Evolutionary conservation across 2,329 filamentous ascomycete species (phyloP).

Genomic region (Trichophyton benhamiae): DNA sequence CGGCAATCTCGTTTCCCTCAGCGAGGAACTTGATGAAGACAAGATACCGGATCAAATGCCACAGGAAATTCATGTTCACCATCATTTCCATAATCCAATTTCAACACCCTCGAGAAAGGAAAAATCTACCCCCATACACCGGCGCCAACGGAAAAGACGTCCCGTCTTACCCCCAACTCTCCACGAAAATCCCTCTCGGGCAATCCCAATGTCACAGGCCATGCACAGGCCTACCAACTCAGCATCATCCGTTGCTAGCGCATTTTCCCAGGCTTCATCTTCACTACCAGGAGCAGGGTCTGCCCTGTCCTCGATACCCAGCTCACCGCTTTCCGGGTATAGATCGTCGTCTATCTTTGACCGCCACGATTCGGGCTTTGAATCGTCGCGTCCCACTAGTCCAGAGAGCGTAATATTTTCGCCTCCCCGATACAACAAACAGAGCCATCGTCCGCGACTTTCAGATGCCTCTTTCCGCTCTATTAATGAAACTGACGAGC

Average conservation of each 20-base stretch:
- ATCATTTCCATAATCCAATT: slow-evolving; percentile 71
- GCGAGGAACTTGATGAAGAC: slow-evolving; percentile 55
- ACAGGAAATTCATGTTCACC: slow-evolving; percentile 80
- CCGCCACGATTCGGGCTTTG: slow-evolving; percentile 48
- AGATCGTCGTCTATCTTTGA: slow-evolving; percentile 70
- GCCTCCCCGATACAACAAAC: slow-evolving; percentile 50
- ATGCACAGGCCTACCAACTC: slow-evolving; percentile 27
- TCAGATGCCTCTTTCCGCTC: slow-evolving; percentile 44
- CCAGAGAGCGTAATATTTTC: slow-evolving; percentile 59
- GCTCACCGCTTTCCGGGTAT: slow-evolving; percentile 65
- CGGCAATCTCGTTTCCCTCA: slow-evolving; percentile 39
- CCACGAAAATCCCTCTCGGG: slow-evolving; percentile 23
- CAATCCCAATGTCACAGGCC: slow-evolving; percentile 10
- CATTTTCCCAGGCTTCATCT: slow-evolving; percentile 21
- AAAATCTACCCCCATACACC: slow-evolving; percentile 36
- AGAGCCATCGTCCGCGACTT: slow-evolving; percentile 45
- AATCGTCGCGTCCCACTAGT: slow-evolving; percentile 65
- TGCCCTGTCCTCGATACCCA: slow-evolving; percentile 60
- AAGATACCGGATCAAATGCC: slow-evolving; percentile 40
- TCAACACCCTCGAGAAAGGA: slow-evolving; percentile 38
- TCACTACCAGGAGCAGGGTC: slow-evolving; percentile 46
- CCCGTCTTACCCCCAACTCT: slow-evolving; percentile 43
- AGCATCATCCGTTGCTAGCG: slow-evolving; percentile 27
- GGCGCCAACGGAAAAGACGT: slow-evolving; percentile 61
- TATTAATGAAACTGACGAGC: slow-evolving; percentile 8